Evolutionary conservation across 768 basidiomycete species (phyloP), one percentile per base, ranked within the genome.

Genomic region (Porpolomopsis calyptriformis): DNA sequence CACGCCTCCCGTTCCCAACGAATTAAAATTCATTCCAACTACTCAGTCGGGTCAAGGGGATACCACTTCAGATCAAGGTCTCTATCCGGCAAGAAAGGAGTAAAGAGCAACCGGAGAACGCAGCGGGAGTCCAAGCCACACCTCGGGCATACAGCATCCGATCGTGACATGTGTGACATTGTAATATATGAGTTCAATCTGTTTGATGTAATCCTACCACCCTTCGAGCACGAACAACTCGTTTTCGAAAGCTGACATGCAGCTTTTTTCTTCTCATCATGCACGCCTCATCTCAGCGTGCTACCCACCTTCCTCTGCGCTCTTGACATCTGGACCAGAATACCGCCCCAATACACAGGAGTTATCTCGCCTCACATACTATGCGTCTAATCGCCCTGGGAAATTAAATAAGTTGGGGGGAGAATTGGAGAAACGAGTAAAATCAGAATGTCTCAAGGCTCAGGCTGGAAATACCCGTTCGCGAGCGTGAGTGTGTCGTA

Each of bases 301-400:
- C 62, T 94, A 93, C 60, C 91, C 91, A 12, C 77, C 86, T 6
- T 67, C 79, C 35, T 80, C 88, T 43, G 71, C 79, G 4, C 72
- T 93, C 26, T 67, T 81, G 44, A 78, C 83, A 14, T 73, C 86
- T 18, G 85, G 78, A 27, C 82, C 89, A 41, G 78, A 82, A 47
- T 88, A 79, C 61, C 74, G 74, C 10, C 87, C 88, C 10, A 90
- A 89, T 53, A 71, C 83, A 0, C 88, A 90, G 60, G 88, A 91
- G 55, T 72, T 90, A 12, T 90, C 88, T 42, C 76, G 82, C 14
- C 70, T 91, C 41, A 86, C 85, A 2, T 91, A 91, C 61, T 38
- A 46, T 44, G 49, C 43, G 11, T 78, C 86, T 1, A 91, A 91
- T 59, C 74, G 76, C 54, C 84, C 87, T 3, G 78, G 80, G 23